Conservation (phyloP, 2,329 filamentous ascomycete species). For the Parastagonospora avenae region DNA sequence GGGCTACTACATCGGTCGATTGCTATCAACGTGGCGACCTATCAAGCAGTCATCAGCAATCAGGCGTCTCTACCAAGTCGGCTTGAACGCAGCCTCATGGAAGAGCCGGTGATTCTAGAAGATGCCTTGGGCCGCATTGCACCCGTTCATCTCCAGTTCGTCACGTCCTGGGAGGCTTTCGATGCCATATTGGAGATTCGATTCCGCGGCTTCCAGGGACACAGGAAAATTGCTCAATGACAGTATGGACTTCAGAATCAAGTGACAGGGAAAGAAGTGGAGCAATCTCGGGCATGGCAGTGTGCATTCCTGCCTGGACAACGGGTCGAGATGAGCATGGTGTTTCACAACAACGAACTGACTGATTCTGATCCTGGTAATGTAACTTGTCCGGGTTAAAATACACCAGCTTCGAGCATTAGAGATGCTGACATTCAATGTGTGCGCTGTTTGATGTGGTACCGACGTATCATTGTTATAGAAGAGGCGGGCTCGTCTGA, state of each 20-base stretch:
- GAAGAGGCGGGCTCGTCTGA: conserved; percentile 3
- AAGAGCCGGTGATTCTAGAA: conserved; percentile 21
- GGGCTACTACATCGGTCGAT: conserved; percentile 1
- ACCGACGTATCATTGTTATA: conserved; percentile 7
- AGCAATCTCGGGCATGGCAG: conserved; percentile 3
- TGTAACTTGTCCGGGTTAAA: conserved; percentile 9
- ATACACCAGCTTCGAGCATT: not conserved
- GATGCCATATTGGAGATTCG: conserved; percentile 17
- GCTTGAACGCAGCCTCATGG: conserved; percentile 6
- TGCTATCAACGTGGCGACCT: conserved; percentile 11
- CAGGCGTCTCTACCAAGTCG: conserved; percentile 9
- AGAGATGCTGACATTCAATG: conserved; percentile 7
- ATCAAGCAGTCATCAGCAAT: conserved; percentile 6
- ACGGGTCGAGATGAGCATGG: conserved; percentile 12
- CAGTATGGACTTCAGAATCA: conserved; percentile 17
- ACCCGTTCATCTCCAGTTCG: conserved; percentile 19
- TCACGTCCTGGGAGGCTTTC: conserved; percentile 20
- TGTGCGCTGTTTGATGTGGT: conserved; percentile 8
- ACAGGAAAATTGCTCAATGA: conserved; percentile 10
- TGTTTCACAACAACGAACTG: not conserved
- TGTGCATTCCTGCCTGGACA: conserved; percentile 17
- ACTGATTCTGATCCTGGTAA: not conserved
- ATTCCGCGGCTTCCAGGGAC: conserved; percentile 13
- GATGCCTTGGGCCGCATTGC: conserved; percentile 19
- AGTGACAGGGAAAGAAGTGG: conserved; percentile 12